Evolutionary conservation across 306 rosid genomes (phyloP).

Genomic region (Castanea crenata): DNA sequence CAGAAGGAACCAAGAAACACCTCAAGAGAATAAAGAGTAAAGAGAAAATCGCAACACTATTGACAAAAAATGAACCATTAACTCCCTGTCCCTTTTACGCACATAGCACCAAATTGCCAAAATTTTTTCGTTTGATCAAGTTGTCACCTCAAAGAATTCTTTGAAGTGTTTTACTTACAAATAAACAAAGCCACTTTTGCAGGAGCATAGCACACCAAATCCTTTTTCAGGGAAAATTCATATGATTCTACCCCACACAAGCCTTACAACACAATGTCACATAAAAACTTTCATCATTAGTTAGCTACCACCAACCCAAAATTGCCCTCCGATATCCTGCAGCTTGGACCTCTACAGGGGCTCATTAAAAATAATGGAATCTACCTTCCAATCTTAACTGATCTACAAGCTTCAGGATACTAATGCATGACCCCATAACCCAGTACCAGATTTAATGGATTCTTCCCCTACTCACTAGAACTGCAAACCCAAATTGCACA

Average conservation of each 20-base stretch:
- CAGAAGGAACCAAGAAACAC: background rate
- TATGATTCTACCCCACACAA: background rate
- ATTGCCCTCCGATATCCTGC: too few species aligned
- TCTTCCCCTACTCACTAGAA: background rate
- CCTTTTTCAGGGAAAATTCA: background rate
- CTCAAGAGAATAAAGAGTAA: background rate
- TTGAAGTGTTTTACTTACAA: too few species aligned
- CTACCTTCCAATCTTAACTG: background rate
- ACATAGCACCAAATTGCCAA: too few species aligned
- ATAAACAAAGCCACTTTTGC: background rate
- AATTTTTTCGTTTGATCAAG: background rate
- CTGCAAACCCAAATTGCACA: too few species aligned
- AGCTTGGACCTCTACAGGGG: background rate
- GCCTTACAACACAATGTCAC: background rate
- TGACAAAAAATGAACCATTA: background rate
- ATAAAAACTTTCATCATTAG: background rate
- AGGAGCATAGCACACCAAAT: background rate
- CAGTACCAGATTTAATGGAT: background rate
- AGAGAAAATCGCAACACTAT: background rate
- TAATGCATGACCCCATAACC: background rate
- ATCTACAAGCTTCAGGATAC: background rate
- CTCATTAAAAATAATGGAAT: background rate
- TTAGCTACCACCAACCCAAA: too few species aligned
- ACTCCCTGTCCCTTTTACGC: background rate
- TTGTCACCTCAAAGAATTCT: background rate